Base-by-base conservation (phyloP, 495 filamentous ascomycete species). In the Penicillium salamii region DNA sequence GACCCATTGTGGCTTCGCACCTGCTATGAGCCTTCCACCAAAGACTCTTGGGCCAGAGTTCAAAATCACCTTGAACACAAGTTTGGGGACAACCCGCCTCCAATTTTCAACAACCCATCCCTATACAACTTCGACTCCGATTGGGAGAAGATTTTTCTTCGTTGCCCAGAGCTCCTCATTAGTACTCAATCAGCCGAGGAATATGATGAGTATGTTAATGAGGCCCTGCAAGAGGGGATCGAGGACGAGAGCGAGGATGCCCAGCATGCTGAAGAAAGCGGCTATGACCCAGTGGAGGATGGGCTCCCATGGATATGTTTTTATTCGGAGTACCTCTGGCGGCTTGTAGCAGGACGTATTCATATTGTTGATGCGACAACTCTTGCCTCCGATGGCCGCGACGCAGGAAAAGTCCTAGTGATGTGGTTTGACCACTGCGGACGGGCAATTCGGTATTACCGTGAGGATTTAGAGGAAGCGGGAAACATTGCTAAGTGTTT, bases 361-460 rank as follows among this genome's bases (percentile, higher is more conserved):
- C 28, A 52, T 13, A 35, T 52, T 11, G 36, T 52, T n/a, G 50
- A 52, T 46, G 42, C 23, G 12, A 52, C 21, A 18, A 46, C 42
- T n/a, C 17, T 52, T 18, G 50, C 50, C 15, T 28, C 42, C 23
- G 50, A 46, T 11, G 50, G 50, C 17, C 14, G 24, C 26, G 35
- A 52, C 19, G 42, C 50, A 41, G 50, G 50, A 4, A 52, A 15
- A 2, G 50, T 52, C 11, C 50, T 52, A 6, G 19, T 46, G 4
- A 15, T 46, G 18, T 52, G 35, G 28, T 52, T 23, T 17, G 50
- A 52, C 19, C 28, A 52, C n/a, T 52, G 34, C 28, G 50, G 50
- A 14, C 50, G 42, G 29, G 35, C 19, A 26, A 37, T 52, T n/a
- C 42, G 50, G 18, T 52, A 33, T 17, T 38, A 14, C 14, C 42